phyloP scores from a whole-genome alignment of 2,329 filamentous ascomycete genomes.

The Aspergillus persii region DNA sequence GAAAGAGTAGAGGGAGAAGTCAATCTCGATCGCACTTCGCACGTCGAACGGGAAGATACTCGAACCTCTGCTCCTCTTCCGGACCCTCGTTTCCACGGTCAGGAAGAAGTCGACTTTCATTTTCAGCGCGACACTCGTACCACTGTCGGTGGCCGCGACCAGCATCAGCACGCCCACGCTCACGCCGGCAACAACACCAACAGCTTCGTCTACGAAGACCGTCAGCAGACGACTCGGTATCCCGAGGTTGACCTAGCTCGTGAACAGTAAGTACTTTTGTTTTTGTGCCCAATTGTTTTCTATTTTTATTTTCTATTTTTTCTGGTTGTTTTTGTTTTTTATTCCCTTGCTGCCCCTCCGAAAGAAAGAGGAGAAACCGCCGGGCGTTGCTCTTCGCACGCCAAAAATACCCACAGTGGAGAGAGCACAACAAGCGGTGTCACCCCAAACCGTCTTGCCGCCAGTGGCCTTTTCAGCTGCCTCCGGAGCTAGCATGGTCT shows the following conservation, averaged over 20 bases:
- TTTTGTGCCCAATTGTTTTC: conserved; percentile 12
- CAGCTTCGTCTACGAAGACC: conserved; percentile 25
- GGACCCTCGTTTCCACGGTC: conserved; percentile 64
- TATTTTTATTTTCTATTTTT: conserved; percentile 2
- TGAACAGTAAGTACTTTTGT: conserved; percentile 45
- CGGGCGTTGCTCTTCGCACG: background rate
- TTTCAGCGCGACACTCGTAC: conserved; percentile 52
- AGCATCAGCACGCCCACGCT: background rate
- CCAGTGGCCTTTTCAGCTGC: conserved; percentile 8
- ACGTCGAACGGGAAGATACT: conserved; percentile 98
- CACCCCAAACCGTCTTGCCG: conserved; percentile 7
- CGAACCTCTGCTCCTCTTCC: conserved; percentile 66
- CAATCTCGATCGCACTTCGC: conserved; percentile 69
- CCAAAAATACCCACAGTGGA: conserved; percentile 16
- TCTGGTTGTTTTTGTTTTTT: conserved; percentile 10
- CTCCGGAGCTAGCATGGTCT: conserved; percentile 18
- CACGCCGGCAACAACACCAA: background rate
- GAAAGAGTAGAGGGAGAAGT: conserved; percentile 83
- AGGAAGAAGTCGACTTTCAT: conserved; percentile 86
- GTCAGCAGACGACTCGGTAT: conserved; percentile 36
- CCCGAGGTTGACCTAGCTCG: conserved; percentile 51
- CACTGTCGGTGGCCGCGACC: conserved; percentile 15
- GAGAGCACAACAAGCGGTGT: conserved; percentile 25
- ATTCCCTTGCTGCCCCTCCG: background rate
- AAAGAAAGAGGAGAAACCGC: background rate